phyloP scores from a whole-genome alignment of 805 yeast species.

The Candida dajiaensis region DNA sequence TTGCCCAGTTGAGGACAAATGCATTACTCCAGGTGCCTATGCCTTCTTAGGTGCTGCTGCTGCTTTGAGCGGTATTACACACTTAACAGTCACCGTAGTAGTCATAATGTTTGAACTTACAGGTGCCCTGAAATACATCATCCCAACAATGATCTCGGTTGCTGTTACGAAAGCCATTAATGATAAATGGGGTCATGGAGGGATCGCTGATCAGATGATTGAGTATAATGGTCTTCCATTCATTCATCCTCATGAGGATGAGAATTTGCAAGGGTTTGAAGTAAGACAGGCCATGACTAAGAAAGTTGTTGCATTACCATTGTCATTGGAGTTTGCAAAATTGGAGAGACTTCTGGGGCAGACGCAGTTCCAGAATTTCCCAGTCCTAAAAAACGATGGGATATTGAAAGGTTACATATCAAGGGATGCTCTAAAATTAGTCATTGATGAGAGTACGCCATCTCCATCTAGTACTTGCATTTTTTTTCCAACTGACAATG shows the following conservation, averaged over 20 bases:
- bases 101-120: constrained; percentile 95
- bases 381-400: constrained; percentile 42
- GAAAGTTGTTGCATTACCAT: constrained; percentile 33
- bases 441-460: constrained; percentile 26
- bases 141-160: constrained; percentile 95
- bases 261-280: constrained; percentile 40
- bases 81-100: constrained; percentile 86
- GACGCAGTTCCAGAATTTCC: constrained; percentile 42
- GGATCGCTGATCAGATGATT: constrained; percentile 96
- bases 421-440: constrained; percentile 34
- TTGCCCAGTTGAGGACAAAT: constrained; percentile 39
- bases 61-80: constrained; percentile 89
- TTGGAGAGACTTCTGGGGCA: constrained; percentile 29
- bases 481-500: constrained; percentile 7
- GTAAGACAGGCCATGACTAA: constrained; percentile 61
- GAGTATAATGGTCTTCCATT: constrained; percentile 82
- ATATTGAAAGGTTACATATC: constrained; percentile 41
- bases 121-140: constrained; percentile 85
- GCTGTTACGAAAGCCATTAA: constrained; percentile 79
- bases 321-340: constrained; percentile 28
- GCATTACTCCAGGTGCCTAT: constrained; percentile 90
- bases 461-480: constrained; percentile 2
- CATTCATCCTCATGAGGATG: constrained; percentile 68
- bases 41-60: constrained; percentile 97
- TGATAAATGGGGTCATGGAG: constrained; percentile 70